phyloP scores from a whole-genome alignment of 2,329 filamentous ascomycete genomes.

The Dendrostoma leiphaemia region DNA sequence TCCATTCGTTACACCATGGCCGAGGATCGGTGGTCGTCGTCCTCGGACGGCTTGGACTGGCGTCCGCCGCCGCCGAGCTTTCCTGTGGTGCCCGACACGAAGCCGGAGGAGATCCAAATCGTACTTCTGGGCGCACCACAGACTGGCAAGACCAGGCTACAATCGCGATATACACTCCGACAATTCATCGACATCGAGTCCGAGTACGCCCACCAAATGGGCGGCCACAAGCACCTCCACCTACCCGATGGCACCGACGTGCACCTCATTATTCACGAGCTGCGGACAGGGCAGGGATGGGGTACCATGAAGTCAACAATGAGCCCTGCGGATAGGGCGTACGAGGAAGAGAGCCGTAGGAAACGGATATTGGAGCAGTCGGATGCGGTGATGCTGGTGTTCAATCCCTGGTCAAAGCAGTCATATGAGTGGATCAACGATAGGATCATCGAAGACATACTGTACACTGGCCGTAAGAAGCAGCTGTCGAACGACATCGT shows the following conservation, averaged over 20 bases:
- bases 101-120: conserved; percentile 14
- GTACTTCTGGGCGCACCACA: conserved; percentile 9
- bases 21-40: neutral
- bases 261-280: conserved; percentile 13
- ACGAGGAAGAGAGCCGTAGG: neutral
- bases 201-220: neutral
- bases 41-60: neutral
- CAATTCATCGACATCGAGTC: conserved; percentile 2
- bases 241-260: conserved; percentile 2
- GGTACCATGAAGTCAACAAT: conserved; percentile 1
- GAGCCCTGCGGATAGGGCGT: neutral
- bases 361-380: conserved; percentile 11
- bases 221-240: conserved; percentile 5
- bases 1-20: neutral
- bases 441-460: neutral
- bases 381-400: conserved; percentile 13
- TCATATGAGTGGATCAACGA: conserved; percentile 12
- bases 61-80: neutral
- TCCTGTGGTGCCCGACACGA: neutral
- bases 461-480: conserved; percentile 4
- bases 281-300: neutral
- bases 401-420: conserved; percentile 8
- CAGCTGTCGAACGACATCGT: neutral
- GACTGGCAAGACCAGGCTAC: conserved; percentile 10
- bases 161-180: conserved; percentile 10